Evolutionary conservation across 192 early-diverging fungal species (phyloP).

Genomic region (Coemansia sp.): DNA sequence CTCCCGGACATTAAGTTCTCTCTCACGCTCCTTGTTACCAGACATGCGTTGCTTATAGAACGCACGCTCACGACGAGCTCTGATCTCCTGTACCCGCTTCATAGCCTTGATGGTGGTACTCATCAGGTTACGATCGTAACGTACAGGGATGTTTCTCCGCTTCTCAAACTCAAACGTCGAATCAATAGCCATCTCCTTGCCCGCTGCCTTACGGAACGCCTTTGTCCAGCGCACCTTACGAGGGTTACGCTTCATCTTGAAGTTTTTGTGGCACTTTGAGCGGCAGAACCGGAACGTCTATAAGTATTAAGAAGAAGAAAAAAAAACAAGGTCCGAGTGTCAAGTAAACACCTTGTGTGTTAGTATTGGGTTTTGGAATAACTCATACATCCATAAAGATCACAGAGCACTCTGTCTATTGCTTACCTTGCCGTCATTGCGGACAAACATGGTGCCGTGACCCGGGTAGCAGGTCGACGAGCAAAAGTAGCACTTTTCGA

Average conservation of each 20-base stretch:
- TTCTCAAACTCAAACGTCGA: conserved; percentile 98
- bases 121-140: conserved; percentile 97
- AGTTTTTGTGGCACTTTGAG: conserved; percentile 99
- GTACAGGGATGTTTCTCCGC: conserved; percentile 94
- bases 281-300: conserved; percentile 93
- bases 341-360: no score
- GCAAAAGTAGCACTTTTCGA: conserved; percentile 99
- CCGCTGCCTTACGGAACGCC: conserved; percentile 96
- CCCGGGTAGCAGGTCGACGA: conserved; percentile 95
- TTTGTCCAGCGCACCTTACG: conserved; percentile 99
- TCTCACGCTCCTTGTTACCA: conserved; percentile 82
- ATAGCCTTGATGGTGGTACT: conserved; percentile 96
- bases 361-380: no score
- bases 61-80: conserved; percentile 85
- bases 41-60: conserved; percentile 90
- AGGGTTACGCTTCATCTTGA: conserved; percentile 99
- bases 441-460: conserved; percentile 98
- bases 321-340: conserved; percentile 1
- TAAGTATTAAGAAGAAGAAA: conserved; percentile 7
- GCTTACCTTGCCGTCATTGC: conserved; percentile 92
- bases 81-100: conserved; percentile 96
- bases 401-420: not conserved
- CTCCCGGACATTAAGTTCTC: conserved; percentile 66
- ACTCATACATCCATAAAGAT: no score
- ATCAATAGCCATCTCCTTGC: conserved; percentile 99